These are phyloP conservation scores for Saccharomycopsis hybrid DNA, from an alignment of 1,139 yeast species.

Conservation along the genomic window DNA sequence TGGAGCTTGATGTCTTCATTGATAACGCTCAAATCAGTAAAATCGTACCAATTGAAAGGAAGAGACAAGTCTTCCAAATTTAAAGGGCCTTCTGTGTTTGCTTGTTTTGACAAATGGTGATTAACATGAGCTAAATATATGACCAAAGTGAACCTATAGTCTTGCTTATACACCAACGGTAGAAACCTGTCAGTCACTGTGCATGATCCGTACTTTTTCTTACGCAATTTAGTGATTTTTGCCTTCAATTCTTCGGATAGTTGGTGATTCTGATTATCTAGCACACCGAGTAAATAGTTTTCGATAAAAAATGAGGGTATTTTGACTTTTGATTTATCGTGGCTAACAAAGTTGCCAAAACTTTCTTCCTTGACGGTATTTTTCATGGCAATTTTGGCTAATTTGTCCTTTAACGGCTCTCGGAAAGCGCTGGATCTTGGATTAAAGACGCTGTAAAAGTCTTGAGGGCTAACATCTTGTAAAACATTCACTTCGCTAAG, in stretches of 20 bases:
- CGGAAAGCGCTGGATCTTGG: too few relatives aligned
- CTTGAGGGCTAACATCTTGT: too few relatives aligned
- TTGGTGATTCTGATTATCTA: not conserved
- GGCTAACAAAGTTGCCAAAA: too few relatives aligned
- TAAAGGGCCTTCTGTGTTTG: not conserved
- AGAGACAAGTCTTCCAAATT: not conserved
- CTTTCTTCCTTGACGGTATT: too few relatives aligned
- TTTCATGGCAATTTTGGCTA: too few relatives aligned
- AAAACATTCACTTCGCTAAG: too few relatives aligned
- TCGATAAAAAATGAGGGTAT: constrained; percentile 9
- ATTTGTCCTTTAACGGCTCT: too few relatives aligned
- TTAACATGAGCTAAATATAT: constrained; percentile 8
- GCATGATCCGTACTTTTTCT: not conserved
- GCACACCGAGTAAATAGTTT: constrained; percentile 2
- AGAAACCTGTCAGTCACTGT: constrained; percentile 1
- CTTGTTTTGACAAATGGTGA: not conserved
- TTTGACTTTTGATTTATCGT: not conserved
- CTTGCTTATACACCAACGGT: constrained; percentile 12
- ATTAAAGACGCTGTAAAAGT: too few relatives aligned
- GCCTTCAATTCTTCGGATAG: not conserved
- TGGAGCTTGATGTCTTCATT: constrained; percentile 12
- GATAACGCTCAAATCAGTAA: constrained; percentile 10
- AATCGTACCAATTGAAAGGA: constrained; percentile 20
- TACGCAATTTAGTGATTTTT: not conserved
- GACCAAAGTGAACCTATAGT: constrained; percentile 14